These are phyloP conservation scores for Camelina laxa DNA, from an alignment of 345 rosid species.

Conservation along the genomic window DNA sequence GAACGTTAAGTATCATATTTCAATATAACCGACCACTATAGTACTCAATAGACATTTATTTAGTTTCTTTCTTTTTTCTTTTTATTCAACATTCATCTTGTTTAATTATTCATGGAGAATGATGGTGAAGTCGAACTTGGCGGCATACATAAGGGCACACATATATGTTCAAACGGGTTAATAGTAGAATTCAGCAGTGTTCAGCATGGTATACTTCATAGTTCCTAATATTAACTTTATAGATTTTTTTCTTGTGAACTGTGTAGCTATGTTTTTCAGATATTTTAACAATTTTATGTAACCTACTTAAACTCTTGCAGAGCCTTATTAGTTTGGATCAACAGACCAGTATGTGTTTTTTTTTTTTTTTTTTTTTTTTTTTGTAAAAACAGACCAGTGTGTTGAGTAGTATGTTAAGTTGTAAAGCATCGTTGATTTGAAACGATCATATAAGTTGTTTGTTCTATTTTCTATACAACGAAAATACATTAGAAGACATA, in stretches of 20 bases:
- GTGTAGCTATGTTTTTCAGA: not conserved
- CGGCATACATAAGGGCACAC: conserved; percentile 4
- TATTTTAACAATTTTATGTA: not conserved
- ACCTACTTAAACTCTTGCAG: not conserved
- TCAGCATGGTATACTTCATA: conserved; percentile 3
- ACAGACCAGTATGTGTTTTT: too few relatives aligned
- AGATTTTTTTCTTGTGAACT: not conserved
- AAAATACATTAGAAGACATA: too few relatives aligned
- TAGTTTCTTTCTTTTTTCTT: too few relatives aligned
- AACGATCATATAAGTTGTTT: not conserved
- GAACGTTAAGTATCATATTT: not conserved
- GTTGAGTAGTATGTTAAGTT: not conserved
- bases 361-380: too few relatives aligned
- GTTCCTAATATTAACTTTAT: too few relatives aligned
- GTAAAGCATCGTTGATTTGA: not conserved
- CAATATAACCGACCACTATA: conserved; percentile 10
- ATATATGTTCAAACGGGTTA: not conserved
- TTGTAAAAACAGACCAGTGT: not conserved
- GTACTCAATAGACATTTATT: conserved; percentile 1
- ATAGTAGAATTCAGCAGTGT: not conserved
- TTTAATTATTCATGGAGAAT: not conserved
- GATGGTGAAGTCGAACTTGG: conserved; percentile 21
- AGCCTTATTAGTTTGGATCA: not conserved
- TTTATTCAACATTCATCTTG: not conserved
- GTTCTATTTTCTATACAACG: too few relatives aligned